Conservation (phyloP, 345 rosid species). For the Rhizophora apiculata region DNA sequence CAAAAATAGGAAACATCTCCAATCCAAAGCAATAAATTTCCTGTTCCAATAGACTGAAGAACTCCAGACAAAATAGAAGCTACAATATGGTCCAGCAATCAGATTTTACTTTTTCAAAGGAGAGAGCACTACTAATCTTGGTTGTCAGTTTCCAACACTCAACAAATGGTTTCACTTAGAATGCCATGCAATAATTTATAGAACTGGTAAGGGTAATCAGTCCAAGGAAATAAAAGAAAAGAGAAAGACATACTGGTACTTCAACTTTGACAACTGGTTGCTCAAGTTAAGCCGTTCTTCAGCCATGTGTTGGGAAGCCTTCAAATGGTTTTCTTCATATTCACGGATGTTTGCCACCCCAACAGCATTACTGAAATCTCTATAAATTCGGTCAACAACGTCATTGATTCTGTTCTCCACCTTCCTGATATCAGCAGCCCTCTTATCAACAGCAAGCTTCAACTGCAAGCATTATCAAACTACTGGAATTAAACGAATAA, state of each 20-base stretch:
- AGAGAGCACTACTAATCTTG: too few species aligned
- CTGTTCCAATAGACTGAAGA: too few species aligned
- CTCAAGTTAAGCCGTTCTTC: conserved; percentile 89
- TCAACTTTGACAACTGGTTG: conserved; percentile 88
- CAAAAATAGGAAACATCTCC: too few species aligned
- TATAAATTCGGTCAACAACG: conserved; percentile 74
- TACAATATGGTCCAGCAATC: too few species aligned
- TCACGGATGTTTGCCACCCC: conserved; percentile 92
- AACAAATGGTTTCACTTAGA: too few species aligned
- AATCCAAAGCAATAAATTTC: too few species aligned
- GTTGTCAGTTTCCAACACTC: too few species aligned
- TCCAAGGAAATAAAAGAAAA: not conserved
- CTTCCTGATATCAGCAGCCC: conserved; percentile 58
- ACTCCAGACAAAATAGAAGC: too few species aligned
- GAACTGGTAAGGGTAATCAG: not conserved
- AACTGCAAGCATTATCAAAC: conserved; percentile 46
- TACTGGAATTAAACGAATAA: conserved; percentile 12
- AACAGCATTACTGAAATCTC: conserved; percentile 70
- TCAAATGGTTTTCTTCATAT: conserved; percentile 93
- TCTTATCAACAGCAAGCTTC: conserved; percentile 54
- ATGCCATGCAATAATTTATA: too few species aligned
- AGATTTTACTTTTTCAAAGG: too few species aligned
- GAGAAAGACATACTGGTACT: conserved; percentile 78
- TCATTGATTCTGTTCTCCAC: conserved; percentile 87
- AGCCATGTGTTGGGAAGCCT: conserved; percentile 80